Evolutionary conservation across 345 rosid species (phyloP), one percentile per base, ranked within the genome.

Genomic region (Mercurialis annua): DNA sequence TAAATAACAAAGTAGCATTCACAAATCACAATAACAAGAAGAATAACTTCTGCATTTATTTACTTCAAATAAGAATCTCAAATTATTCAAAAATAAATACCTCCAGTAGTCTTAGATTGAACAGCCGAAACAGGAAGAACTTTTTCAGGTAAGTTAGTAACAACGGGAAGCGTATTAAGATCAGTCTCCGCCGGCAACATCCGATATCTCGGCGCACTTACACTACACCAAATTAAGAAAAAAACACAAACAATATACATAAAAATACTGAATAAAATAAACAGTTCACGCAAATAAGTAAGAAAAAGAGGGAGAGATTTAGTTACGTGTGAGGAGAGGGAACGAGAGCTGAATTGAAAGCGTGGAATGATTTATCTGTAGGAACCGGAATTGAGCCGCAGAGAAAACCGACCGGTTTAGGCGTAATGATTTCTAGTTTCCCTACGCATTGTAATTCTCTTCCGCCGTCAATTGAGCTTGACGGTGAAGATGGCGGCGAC

Each of bases 361-460:
- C 76, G 12, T 80, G 88, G 54, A 86, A 90, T 3, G 97, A 80
- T 27, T 75, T 84, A 64, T 92, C 98, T 17, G 96, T 86, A 14
- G 86, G 85, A 62, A 92, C 97, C 16, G 96, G 98, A 17, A 92
- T 89, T 6, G 97, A 87, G 23, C 98, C 98, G 44, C 97, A 90
- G 74, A 90, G 93, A 72, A 92, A 92, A 30, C 97, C 97, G 0
- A 86, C 80, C 0, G 97, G 89, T 54, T 90, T 87, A 0, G 93
- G 90, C 40, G 74, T 71, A 33, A 71, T 83, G 76, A 90, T 85
- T 78, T 88, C 97, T 78, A 92, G 79, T 21, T 49, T 92, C 2
- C 97, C 96, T 0, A 92, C 81, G 73, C 97, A 87, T 71, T 86
- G 92, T 4, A 90, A 86, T 69, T 92, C 96, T 54, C 81, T 68